Percentiles rank a stretch among this genome's conserved stretches.
Conservation (phyloP, 2,329 filamentous ascomycete genomes). For the Cryphonectria parasitica region DNA sequence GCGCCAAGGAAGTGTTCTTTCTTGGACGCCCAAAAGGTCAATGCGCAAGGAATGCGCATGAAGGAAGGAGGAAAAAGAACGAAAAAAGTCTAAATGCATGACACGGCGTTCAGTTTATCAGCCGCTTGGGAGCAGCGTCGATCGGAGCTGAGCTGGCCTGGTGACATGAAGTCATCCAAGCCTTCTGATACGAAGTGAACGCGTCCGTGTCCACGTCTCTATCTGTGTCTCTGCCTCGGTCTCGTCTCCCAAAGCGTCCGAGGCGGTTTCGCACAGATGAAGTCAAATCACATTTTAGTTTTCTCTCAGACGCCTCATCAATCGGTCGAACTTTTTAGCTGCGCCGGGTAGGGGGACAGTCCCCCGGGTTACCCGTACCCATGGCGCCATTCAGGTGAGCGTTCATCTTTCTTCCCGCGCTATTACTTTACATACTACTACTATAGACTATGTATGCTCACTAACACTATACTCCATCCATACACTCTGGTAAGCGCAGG, state of each 20-base stretch:
- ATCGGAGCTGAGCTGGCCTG: background rate
- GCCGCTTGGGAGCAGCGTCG: background rate
- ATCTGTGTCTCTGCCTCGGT: background rate
- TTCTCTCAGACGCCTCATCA: background rate
- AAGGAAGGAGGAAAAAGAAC: background rate
- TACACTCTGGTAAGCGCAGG: background rate
- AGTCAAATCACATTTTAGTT: background rate
- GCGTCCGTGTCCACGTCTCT: background rate
- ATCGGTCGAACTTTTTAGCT: background rate
- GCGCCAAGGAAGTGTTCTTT: background rate
- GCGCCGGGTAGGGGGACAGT: background rate
- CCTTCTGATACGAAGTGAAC: background rate
- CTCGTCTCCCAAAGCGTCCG: background rate
- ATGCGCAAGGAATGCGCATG: background rate
- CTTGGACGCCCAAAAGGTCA: background rate
- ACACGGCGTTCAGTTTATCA: background rate
- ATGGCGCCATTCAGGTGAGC: background rate
- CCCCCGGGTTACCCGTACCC: conserved; percentile 5
- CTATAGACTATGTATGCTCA: background rate
- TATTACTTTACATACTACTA: background rate
- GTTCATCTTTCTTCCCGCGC: background rate
- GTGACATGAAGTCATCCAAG: background rate
- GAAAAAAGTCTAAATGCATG: background rate
- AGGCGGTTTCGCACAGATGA: conserved; percentile 10
- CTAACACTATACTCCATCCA: conserved; percentile 3